Evolutionary conservation across 2,329 filamentous ascomycete species (phyloP).

Genomic region (Arthrobotrys conoides): DNA sequence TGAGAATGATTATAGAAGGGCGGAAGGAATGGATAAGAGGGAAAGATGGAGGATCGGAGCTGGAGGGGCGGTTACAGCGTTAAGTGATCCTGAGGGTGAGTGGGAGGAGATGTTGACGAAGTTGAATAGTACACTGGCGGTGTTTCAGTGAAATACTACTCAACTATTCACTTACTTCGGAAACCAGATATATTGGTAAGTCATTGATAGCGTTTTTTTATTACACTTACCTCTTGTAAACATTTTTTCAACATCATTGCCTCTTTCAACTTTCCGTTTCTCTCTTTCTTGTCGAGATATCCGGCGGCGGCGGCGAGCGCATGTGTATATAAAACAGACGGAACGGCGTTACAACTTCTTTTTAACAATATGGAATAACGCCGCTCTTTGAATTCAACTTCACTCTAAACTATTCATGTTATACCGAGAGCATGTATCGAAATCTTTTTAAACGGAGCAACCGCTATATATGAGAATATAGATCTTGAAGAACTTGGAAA

Average conservation of each 20-base stretch:
- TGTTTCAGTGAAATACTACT: constrained; percentile 33
- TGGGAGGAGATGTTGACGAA: constrained; percentile 92
- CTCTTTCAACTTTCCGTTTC: neutral
- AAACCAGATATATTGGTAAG: neutral
- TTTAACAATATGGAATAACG: constrained; percentile 7
- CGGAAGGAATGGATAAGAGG: constrained; percentile 62
- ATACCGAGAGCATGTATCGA: neutral
- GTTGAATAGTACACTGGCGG: constrained; percentile 66
- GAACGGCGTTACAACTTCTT: constrained; percentile 1
- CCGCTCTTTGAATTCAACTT: constrained; percentile 30
- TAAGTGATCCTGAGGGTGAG: constrained; percentile 85
- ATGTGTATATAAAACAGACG: constrained; percentile 14
- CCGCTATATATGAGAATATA: neutral
- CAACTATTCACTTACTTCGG: too few relatives aligned
- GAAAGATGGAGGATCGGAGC: constrained; percentile 88
- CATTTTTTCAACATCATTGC: neutral
- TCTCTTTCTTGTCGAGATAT: neutral
- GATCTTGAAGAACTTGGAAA: neutral
- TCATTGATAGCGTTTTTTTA: neutral
- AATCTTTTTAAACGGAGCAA: neutral
- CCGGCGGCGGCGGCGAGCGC: constrained; percentile 10
- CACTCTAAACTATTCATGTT: constrained; percentile 1
- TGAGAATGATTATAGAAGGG: constrained; percentile 64
- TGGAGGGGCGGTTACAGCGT: constrained; percentile 87
- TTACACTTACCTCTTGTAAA: neutral